Conservation (phyloP, 2,329 filamentous ascomycete genomes). For the Fusarium mundagurra region DNA sequence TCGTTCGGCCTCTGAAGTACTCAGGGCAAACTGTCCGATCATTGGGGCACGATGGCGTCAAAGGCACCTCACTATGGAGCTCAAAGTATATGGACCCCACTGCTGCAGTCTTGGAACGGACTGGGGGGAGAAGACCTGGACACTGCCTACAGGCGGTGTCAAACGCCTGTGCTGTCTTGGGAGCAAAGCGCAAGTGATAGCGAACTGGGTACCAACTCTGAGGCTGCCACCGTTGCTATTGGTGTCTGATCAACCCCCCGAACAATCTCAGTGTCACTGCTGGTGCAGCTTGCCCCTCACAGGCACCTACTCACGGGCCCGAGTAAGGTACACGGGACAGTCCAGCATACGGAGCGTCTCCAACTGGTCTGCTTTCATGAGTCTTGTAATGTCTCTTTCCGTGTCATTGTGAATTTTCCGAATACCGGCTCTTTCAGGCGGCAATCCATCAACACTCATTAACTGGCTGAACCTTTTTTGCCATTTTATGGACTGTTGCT, state of each 20-base stretch:
- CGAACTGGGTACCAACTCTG: background rate
- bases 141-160: background rate
- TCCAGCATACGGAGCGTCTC: slow-evolving; percentile 4
- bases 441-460: slow-evolving; percentile 2
- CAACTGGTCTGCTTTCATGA: slow-evolving; percentile 10
- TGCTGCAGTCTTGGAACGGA: slow-evolving; percentile 8
- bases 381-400: slow-evolving; percentile 9
- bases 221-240: slow-evolving; percentile 1
- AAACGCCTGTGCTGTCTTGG: background rate
- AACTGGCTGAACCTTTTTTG: slow-evolving; percentile 1
- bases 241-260: background rate
- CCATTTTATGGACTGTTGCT: slow-evolving; percentile 14
- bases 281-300: slow-evolving; percentile 28
- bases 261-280: background rate
- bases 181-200: background rate
- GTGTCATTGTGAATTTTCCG: background rate
- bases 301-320: slow-evolving; percentile 13
- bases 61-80: slow-evolving; percentile 17
- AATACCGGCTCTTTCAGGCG: slow-evolving; percentile 1
- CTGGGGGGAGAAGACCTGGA: background rate
- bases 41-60: slow-evolving; percentile 28
- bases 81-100: slow-evolving; percentile 22
- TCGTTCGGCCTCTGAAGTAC: background rate
- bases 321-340: background rate
- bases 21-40: slow-evolving; percentile 1